Base-by-base conservation (phyloP, 2,329 filamentous ascomycete genomes). In the Ceratocystis papillata region DNA sequence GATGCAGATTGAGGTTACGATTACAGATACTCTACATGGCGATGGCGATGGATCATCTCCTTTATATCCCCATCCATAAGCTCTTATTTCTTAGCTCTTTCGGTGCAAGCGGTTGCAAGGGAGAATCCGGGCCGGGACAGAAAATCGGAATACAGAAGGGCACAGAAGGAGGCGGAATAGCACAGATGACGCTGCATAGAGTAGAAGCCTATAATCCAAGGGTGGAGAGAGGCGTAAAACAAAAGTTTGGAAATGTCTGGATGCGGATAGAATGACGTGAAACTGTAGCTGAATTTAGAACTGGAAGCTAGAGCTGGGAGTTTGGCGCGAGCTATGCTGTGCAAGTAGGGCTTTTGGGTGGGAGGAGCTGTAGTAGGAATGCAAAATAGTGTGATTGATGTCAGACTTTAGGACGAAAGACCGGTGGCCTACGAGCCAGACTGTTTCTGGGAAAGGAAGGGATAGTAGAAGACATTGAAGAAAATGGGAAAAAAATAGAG, bases 211-310 rank as follows among this genome's bases (percentile, higher is more conserved):
- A 37, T 59, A 17, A 8, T 37, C 6, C 28, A 59, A 37, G 28
- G 30, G 28, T n/a, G 53, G 53, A n/a, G 17, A 57, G 53, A 28
- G 48, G 48, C 48, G 48, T 28, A 25, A 53, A 53, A 10, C 22
- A 25, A 28, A 28, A 30, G 28, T 1, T 37, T 59, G 28, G 55
- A 59, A n/a, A 37, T 59, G 55, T 59, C 55, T 59, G 55, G 55
- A 59, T 59, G 55, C 55, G 55, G 25, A 30, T 30, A n/a, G 30
- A 37, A 59, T 59, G 55, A 37, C 55, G 55, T 59, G 55, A 59
- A 30, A n/a, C 2, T 59, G 37, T 41, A 41, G 37, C 37, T 41
- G 37, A 4, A 37, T 10, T 12, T 10, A 37, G 53, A 57, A 15
- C 17, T n/a, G 28, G 25, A n/a, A 17, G 17, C 17, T 33, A 28